phyloP scores from a whole-genome alignment of 2,329 filamentous ascomycete species.

The Colletotrichum sp. region DNA sequence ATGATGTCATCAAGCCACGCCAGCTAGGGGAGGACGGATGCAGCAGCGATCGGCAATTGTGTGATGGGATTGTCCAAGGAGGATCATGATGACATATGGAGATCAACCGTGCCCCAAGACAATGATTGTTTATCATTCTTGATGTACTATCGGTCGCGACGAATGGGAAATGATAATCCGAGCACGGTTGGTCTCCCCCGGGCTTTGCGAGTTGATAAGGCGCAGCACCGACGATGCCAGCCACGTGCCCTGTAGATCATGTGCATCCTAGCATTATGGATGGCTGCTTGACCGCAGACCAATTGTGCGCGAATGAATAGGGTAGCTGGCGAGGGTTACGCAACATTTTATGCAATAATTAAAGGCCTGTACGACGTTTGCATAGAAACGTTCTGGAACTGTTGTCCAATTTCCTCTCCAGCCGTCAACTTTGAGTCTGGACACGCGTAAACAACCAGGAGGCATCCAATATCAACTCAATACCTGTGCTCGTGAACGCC shows the following conservation, averaged over 20 bases:
- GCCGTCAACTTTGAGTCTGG: not conserved
- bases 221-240: not conserved
- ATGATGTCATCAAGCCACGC: conserved; percentile 12
- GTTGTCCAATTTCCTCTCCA: not conserved
- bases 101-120: not conserved
- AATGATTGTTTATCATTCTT: not conserved
- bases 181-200: not conserved
- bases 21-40: not conserved
- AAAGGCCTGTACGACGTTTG: too few species aligned
- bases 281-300: not conserved
- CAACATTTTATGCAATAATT: not conserved
- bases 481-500: not conserved
- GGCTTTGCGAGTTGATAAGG: not conserved
- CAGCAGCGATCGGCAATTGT: conserved; percentile 14
- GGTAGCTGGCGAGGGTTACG: not conserved
- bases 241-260: not conserved
- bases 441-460: not conserved
- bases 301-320: not conserved
- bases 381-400: not conserved
- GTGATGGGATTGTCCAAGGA: not conserved
- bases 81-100: not conserved
- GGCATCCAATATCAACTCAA: too few species aligned
- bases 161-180: not conserved
- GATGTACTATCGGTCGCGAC: not conserved
- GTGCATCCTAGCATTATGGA: not conserved